A percentile compares a stretch with the other conserved stretches of the same genome.
These are phyloP conservation scores for Massariosphaeria phaeospora DNA, from an alignment of 495 filamentous ascomycete species.

Conservation along the genomic window DNA sequence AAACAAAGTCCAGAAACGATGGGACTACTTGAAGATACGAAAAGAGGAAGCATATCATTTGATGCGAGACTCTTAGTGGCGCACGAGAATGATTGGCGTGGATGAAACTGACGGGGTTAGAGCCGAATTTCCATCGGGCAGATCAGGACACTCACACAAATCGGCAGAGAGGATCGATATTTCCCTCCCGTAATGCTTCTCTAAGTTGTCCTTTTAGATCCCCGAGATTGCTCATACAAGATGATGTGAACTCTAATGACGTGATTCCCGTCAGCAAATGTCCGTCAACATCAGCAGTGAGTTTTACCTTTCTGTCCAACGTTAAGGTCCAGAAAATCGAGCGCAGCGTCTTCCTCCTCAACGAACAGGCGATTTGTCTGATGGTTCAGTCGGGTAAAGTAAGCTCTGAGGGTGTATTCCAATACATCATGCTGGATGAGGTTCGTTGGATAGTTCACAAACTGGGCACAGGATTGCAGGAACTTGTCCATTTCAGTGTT, in stretches of 20 bases:
- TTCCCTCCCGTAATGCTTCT: neutral
- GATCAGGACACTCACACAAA: conserved; percentile 13
- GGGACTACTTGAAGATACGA: conserved; percentile 47
- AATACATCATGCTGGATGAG: conserved; percentile 1
- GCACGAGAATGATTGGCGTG: conserved; percentile 17
- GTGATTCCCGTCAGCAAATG: neutral
- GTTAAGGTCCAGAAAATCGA: conserved; percentile 18
- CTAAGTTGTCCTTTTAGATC: conserved; percentile 14
- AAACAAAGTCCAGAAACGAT: conserved; percentile 44
- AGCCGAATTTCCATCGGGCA: neutral
- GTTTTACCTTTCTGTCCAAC: neutral
- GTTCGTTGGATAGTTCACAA: conserved; percentile 9
- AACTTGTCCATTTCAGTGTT: neutral
- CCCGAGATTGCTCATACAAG: neutral
- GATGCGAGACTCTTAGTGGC: conserved; percentile 7
- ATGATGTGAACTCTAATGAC: neutral
- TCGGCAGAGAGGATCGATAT: conserved; percentile 18
- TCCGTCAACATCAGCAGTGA: neutral
- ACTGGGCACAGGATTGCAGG: neutral
- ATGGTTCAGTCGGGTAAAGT: neutral
- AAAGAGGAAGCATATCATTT: conserved; percentile 41
- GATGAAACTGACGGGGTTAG: conserved; percentile 12
- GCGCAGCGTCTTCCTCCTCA: conserved; percentile 10
- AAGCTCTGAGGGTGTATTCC: conserved; percentile 2
- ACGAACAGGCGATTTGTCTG: conserved; percentile 9